These are phyloP conservation scores for Cutaneotrichosporon cyanovorans DNA, from an alignment of 1,284 basidiomycete species.

Conservation along the genomic window DNA sequence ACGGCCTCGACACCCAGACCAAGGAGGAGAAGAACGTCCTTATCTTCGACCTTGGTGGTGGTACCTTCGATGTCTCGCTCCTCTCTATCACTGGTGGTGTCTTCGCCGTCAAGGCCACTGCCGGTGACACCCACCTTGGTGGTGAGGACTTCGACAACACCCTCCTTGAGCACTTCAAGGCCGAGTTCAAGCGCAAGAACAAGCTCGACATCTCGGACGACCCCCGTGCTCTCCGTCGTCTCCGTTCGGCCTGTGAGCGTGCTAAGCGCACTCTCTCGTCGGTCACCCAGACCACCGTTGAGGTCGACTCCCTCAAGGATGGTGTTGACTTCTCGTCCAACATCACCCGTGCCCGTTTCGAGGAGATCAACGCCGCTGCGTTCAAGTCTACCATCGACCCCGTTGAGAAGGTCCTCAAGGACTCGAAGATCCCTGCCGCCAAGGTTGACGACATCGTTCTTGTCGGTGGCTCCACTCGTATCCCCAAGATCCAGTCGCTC, in stretches of 20 bases:
- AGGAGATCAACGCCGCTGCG: slow-evolving; percentile 89
- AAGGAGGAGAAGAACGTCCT: slow-evolving; percentile 95
- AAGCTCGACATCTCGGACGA: slow-evolving; percentile 90
- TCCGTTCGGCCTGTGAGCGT: slow-evolving; percentile 96
- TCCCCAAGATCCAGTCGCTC: slow-evolving; percentile 96
- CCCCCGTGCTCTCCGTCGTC: slow-evolving; percentile 87
- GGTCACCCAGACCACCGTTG: slow-evolving; percentile 95
- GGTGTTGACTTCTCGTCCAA: slow-evolving; percentile 82
- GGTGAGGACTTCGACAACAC: slow-evolving; percentile 99
- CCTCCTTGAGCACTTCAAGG: slow-evolving; percentile 75
- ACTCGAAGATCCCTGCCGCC: slow-evolving; percentile 92
- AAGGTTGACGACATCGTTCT: slow-evolving; percentile 99
- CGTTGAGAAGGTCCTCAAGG: slow-evolving; percentile 97
- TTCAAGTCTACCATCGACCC: slow-evolving; percentile 98
- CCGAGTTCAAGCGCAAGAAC: slow-evolving; percentile 63
- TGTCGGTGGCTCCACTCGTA: slow-evolving; percentile 99
- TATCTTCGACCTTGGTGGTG: slow-evolving; percentile 99
- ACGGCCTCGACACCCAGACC: slow-evolving; percentile 62
- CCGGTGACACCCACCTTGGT: slow-evolving; percentile 97
- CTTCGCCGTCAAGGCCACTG: slow-evolving; percentile 65
- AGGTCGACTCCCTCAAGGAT: slow-evolving; percentile 97
- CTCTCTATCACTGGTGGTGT: slow-evolving; percentile 58
- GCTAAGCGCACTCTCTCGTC: slow-evolving; percentile 98
- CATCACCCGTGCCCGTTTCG: slow-evolving; percentile 98
- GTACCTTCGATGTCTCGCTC: slow-evolving; percentile 61